Conservation (phyloP, 345 rosid genomes). For the Salix brachista region DNA sequence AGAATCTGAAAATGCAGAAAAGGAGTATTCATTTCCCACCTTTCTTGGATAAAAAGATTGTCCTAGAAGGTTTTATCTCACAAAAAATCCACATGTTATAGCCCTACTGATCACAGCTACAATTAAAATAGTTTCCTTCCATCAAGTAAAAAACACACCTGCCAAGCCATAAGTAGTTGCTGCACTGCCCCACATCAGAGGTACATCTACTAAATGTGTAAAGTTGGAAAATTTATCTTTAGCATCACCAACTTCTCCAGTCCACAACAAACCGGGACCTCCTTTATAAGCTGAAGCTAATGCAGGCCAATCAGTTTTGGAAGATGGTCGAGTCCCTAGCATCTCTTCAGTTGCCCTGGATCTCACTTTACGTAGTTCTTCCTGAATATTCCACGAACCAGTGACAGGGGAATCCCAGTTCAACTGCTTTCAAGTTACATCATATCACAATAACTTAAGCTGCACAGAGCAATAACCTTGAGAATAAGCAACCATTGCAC, state of each 20-base stretch:
- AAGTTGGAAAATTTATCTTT: conserved; percentile 22
- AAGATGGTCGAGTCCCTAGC: conserved; percentile 47
- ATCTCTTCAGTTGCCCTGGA: conserved; percentile 83
- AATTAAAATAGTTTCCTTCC: neutral
- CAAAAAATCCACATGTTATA: neutral
- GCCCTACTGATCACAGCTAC: neutral
- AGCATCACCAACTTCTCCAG: conserved; percentile 23
- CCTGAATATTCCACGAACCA: conserved; percentile 75
- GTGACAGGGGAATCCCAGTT: conserved; percentile 45
- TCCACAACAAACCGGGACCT: conserved; percentile 16
- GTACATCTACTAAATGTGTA: conserved; percentile 31
- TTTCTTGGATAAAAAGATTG: neutral
- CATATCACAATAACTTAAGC: conserved; percentile 10
- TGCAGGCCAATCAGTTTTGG: conserved; percentile 46
- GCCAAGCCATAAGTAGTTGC: conserved; percentile 14
- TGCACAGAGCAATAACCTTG: neutral
- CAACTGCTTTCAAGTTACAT: conserved; percentile 44
- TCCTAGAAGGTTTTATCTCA: neutral
- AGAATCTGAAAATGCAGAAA: conserved; percentile 18
- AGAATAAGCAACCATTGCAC: neutral
- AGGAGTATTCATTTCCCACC: conserved; percentile 1
- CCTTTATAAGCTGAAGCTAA: conserved; percentile 39
- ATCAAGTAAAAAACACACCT: conserved; percentile 25
- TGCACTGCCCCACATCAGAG: conserved; percentile 30
- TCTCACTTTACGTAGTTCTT: conserved; percentile 84